Conservation (phyloP, 768 basidiomycete species). For the Mycena rosella region DNA sequence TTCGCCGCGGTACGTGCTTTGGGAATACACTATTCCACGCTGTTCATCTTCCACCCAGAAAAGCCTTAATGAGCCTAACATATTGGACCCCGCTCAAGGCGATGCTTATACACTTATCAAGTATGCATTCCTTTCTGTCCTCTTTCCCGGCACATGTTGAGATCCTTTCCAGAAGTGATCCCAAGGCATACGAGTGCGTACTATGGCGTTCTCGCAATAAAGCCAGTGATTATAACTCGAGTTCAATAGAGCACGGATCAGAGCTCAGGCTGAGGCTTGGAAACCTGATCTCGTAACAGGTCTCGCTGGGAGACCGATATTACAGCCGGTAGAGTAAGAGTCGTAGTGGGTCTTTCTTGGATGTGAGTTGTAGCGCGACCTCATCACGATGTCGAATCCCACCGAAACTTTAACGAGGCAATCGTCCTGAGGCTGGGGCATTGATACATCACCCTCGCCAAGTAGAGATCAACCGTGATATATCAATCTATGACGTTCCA, state of each 20-base stretch:
- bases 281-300: not conserved
- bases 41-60: not conserved
- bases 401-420: no score
- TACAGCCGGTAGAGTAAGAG: not conserved
- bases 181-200: not conserved
- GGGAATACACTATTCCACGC: not conserved
- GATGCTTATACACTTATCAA: slow-evolving; percentile 16
- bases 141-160: not conserved
- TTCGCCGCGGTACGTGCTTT: slow-evolving; percentile 17
- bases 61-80: not conserved
- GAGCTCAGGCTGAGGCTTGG: not conserved
- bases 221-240: not conserved
- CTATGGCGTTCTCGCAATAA: not conserved
- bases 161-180: not conserved
- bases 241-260: not conserved
- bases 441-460: no score
- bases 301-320: not conserved
- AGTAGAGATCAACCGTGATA: no score
- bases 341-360: no score
- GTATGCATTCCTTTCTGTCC: not conserved
- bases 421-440: no score
- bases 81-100: not conserved
- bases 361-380: no score
- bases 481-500: no score
- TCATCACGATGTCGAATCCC: no score